Percentiles rank a stretch among this genome's conserved stretches.
Conservation (phyloP, 2,329 filamentous ascomycete genomes). For the Sarocladiaceae sp. region DNA sequence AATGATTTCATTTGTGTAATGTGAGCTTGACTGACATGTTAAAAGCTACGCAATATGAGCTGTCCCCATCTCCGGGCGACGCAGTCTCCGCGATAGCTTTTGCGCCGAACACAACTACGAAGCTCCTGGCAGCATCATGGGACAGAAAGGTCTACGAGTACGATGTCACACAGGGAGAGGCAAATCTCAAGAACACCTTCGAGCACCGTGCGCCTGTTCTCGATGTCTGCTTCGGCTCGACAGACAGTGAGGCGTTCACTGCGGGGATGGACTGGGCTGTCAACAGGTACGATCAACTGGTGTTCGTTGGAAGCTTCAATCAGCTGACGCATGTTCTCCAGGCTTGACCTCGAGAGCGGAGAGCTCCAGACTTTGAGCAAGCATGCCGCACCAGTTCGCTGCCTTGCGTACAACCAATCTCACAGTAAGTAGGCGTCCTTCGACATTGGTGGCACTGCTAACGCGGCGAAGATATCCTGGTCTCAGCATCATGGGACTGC, state of each 20-base stretch:
- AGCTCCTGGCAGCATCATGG: constrained; percentile 90
- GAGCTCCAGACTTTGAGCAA: constrained; percentile 70
- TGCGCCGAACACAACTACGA: constrained; percentile 66
- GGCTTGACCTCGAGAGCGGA: constrained; percentile 64
- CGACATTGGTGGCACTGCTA: background rate
- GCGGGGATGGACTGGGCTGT: constrained; percentile 86
- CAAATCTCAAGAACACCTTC: constrained; percentile 59
- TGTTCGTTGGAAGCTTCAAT: too few relatives aligned
- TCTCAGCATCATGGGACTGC: constrained; percentile 90
- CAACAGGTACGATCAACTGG: constrained; percentile 46
- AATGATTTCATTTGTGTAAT: background rate
- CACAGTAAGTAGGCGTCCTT: constrained; percentile 62
- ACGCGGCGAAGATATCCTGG: constrained; percentile 54
- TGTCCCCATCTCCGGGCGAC: constrained; percentile 76
- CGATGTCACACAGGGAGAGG: constrained; percentile 59
- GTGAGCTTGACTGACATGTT: constrained; percentile 14
- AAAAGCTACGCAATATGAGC: constrained; percentile 69
- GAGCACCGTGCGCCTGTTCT: constrained; percentile 81
- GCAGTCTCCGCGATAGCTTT: constrained; percentile 83
- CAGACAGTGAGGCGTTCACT: constrained; percentile 77
- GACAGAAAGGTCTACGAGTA: constrained; percentile 89
- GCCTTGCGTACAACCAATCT: constrained; percentile 72
- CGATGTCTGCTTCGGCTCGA: constrained; percentile 83
- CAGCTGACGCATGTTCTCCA: constrained; percentile 18
- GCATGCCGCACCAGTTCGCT: constrained; percentile 74